Conservation (phyloP, 257 asterid genomes). For the Jasminum sambac region DNA sequence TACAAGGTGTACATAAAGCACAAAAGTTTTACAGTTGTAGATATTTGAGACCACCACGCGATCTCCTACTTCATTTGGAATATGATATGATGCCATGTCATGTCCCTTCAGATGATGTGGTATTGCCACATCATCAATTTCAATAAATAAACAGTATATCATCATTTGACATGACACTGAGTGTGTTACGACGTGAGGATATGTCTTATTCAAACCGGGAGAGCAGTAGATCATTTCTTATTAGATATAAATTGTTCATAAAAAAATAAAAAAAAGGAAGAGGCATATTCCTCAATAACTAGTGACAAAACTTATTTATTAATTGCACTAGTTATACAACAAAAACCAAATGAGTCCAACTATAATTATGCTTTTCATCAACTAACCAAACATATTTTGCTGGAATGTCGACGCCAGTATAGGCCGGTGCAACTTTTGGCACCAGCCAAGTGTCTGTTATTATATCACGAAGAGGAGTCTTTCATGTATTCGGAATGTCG, state of each 20-base stretch:
- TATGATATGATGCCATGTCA: too few relatives aligned
- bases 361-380: not conserved
- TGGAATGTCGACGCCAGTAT: not conserved
- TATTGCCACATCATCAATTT: too few relatives aligned
- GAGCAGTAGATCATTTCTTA: too few relatives aligned
- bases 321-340: not conserved
- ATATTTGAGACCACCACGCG: too few relatives aligned
- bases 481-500: slow-evolving; percentile 60
- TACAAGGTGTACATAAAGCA: too few relatives aligned
- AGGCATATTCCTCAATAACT: not conserved
- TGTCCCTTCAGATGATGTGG: too few relatives aligned
- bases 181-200: too few relatives aligned
- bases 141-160: too few relatives aligned
- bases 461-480: slow-evolving; percentile 25
- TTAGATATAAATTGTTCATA: not conserved
- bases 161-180: too few relatives aligned
- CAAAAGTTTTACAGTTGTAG: too few relatives aligned
- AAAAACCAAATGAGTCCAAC: not conserved
- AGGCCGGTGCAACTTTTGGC: not conserved
- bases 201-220: too few relatives aligned
- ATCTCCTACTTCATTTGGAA: too few relatives aligned
- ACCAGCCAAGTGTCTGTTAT: not conserved
- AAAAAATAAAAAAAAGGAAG: not conserved
- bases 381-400: not conserved
- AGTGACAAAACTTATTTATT: not conserved